A percentile compares a stretch with the other conserved stretches of the same genome.
Conservation (phyloP, 202 grass and related monocot genomes). For the Cymbopogon flexuosus region DNA sequence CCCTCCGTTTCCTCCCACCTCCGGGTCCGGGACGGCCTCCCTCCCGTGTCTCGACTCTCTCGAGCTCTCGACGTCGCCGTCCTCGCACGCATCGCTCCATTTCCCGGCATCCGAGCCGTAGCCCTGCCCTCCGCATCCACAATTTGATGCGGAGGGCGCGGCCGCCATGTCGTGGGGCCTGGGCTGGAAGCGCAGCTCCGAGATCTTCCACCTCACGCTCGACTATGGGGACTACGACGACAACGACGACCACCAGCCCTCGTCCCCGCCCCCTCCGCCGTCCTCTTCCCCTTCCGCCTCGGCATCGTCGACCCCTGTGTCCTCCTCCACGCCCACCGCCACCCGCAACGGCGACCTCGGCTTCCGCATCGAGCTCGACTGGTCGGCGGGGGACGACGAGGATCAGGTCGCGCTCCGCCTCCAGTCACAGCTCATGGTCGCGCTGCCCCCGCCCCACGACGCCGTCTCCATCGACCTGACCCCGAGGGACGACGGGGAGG, state of each 20-base stretch:
- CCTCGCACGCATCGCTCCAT: not conserved
- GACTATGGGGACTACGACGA: slow-evolving; percentile 66
- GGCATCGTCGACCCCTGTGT: not conserved
- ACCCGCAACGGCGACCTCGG: slow-evolving; percentile 42
- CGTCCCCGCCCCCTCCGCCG: not conserved
- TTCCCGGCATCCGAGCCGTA: slow-evolving; percentile 28
- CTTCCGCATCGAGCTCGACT: slow-evolving; percentile 85
- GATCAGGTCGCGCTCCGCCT: slow-evolving; percentile 86
- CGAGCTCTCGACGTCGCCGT: not conserved
- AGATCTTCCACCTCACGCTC: slow-evolving; percentile 95
- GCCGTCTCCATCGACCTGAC: slow-evolving; percentile 62
- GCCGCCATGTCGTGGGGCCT: slow-evolving; percentile 91
- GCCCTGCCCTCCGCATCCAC: not conserved
- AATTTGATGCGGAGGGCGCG: slow-evolving; percentile 36
- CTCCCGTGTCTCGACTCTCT: not conserved
- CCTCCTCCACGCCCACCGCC: slow-evolving; percentile 15
- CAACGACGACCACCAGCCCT: not conserved
- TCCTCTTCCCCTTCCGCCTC: not conserved
- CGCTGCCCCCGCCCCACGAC: slow-evolving; percentile 74
- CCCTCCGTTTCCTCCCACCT: slow-evolving; percentile 2
- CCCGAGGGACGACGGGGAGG: slow-evolving; percentile 5
- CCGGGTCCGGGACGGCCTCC: not conserved
- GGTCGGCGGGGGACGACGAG: slow-evolving; percentile 75
- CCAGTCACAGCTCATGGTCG: slow-evolving; percentile 90
- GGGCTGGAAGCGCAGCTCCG: slow-evolving; percentile 88